phyloP scores from a whole-genome alignment of 163 green algal genomes.

The Scenedesmus sp. region DNA sequence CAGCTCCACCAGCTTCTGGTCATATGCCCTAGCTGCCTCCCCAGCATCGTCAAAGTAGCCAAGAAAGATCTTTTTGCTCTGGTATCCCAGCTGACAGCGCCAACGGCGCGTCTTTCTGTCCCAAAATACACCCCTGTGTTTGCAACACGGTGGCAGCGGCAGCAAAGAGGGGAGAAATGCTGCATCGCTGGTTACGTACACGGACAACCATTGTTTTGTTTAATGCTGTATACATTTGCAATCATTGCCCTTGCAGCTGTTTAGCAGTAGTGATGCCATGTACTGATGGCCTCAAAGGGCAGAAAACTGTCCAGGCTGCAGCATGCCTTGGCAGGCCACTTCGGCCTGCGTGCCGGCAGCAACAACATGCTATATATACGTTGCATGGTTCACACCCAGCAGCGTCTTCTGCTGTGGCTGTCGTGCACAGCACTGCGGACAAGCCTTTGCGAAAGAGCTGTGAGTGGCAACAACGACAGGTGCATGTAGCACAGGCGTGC shows the following conservation, averaged over 20 bases:
- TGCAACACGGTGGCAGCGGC: neutral
- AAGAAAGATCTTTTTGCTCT: slow-evolving; percentile 56
- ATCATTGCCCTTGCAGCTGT: neutral
- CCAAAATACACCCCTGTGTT: slow-evolving; percentile 53
- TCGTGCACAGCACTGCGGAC: neutral
- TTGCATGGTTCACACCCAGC: too few relatives aligned
- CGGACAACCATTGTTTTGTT: neutral
- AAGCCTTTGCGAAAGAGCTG: neutral
- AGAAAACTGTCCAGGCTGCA: neutral
- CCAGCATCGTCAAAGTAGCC: slow-evolving; percentile 54
- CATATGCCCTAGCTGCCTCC: slow-evolving; percentile 50
- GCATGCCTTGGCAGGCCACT: neutral
- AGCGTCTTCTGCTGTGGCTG: neutral
- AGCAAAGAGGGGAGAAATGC: neutral
- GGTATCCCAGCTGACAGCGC: slow-evolving; percentile 54
- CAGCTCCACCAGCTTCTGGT: slow-evolving; percentile 56
- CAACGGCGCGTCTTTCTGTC: slow-evolving; percentile 48
- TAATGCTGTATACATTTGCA: neutral
- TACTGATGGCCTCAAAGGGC: neutral
- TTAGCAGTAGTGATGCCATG: too few relatives aligned
- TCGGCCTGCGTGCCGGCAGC: neutral
- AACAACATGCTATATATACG: neutral
- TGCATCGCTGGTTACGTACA: neutral
- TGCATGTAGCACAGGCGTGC: neutral
- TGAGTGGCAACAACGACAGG: slow-evolving; percentile 7